Evolutionary conservation across 2,329 filamentous ascomycete species (phyloP).

Genomic region (Corinectria fuckeliana): DNA sequence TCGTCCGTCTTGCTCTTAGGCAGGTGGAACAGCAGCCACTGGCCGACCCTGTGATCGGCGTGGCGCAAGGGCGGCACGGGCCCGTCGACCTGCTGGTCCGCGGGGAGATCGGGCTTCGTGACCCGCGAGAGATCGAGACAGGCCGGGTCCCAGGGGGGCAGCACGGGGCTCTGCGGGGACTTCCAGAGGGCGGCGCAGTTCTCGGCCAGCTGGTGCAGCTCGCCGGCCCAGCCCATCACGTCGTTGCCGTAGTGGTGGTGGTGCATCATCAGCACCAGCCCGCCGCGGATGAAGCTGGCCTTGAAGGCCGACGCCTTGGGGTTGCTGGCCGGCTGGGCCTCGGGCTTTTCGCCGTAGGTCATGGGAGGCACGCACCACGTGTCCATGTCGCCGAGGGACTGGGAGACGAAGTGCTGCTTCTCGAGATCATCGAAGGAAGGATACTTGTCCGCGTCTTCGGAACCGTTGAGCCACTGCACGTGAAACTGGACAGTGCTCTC

Average conservation of each 20-base stretch:
- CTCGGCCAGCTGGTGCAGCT: conserved; percentile 49
- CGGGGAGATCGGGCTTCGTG: conserved; percentile 34
- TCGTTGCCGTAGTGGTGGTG: conserved; percentile 51
- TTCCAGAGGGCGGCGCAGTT: conserved; percentile 46
- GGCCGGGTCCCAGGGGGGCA: conserved; percentile 43
- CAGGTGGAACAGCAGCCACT: conserved; percentile 48
- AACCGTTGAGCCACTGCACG: conserved; percentile 45
- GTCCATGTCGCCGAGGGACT: conserved; percentile 40
- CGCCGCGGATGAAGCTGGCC: conserved; percentile 49
- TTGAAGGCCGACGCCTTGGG: conserved; percentile 46
- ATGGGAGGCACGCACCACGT: conserved; percentile 44
- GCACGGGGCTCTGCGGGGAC: conserved; percentile 23
- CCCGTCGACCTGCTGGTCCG: conserved; percentile 40
- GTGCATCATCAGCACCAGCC: conserved; percentile 49
- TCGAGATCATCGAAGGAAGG: conserved; percentile 48
- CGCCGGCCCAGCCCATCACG: conserved; percentile 47
- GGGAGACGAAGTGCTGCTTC: conserved; percentile 40
- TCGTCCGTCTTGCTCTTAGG: conserved; percentile 49
- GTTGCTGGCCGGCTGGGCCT: conserved; percentile 41
- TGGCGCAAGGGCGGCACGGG: conserved; percentile 38
- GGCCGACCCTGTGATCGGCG: conserved; percentile 32
- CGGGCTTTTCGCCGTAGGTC: conserved; percentile 47
- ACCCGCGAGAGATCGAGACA: conserved; percentile 45
- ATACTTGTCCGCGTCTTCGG: conserved; percentile 31
- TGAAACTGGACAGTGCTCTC: conserved; percentile 43